phyloP scores from a whole-genome alignment of 1,139 yeast species.

The Meyerozyma elateridarum region DNA sequence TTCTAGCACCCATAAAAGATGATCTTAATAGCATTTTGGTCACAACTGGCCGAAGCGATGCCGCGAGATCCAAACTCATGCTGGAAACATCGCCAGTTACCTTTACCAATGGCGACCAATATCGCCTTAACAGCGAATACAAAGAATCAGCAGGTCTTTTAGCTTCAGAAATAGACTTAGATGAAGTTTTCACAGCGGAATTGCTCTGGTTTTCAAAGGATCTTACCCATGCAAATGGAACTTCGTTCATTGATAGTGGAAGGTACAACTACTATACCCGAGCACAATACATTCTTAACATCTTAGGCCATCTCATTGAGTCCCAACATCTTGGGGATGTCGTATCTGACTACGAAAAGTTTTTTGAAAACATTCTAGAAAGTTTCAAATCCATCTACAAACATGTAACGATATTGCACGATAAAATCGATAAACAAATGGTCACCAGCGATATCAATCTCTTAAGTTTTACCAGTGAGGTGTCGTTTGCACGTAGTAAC shows the following conservation, averaged over 20 bases:
- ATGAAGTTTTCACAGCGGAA: slow-evolving; percentile 36
- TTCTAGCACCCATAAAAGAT: slow-evolving; percentile 24
- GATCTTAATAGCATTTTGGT: slow-evolving; percentile 49
- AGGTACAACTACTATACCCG: slow-evolving; percentile 67
- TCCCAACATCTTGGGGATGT: slow-evolving; percentile 19
- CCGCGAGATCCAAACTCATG: slow-evolving; percentile 46
- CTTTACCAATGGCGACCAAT: slow-evolving; percentile 53
- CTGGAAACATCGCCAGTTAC: slow-evolving; percentile 48
- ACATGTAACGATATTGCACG: slow-evolving; percentile 51
- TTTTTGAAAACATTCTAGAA: slow-evolving; percentile 39
- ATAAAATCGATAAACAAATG: slow-evolving; percentile 62
- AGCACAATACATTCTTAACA: slow-evolving; percentile 65
- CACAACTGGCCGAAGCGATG: slow-evolving; percentile 49
- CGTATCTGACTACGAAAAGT: slow-evolving; percentile 14
- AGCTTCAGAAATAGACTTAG: slow-evolving; percentile 36
- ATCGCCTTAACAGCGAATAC: slow-evolving; percentile 58
- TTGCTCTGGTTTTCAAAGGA: slow-evolving; percentile 36
- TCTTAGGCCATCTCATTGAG: slow-evolving; percentile 53
- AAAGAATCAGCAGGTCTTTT: slow-evolving; percentile 57
- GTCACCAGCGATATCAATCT: slow-evolving; percentile 37
- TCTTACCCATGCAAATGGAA: slow-evolving; percentile 44
- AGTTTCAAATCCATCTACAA: slow-evolving; percentile 57
- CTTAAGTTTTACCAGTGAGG: slow-evolving; percentile 47
- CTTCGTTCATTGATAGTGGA: slow-evolving; percentile 61
- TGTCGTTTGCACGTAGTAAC: slow-evolving; percentile 57